phyloP scores from a whole-genome alignment of 306 rosid genomes.

The Cyamopsis tetragonoloba region DNA sequence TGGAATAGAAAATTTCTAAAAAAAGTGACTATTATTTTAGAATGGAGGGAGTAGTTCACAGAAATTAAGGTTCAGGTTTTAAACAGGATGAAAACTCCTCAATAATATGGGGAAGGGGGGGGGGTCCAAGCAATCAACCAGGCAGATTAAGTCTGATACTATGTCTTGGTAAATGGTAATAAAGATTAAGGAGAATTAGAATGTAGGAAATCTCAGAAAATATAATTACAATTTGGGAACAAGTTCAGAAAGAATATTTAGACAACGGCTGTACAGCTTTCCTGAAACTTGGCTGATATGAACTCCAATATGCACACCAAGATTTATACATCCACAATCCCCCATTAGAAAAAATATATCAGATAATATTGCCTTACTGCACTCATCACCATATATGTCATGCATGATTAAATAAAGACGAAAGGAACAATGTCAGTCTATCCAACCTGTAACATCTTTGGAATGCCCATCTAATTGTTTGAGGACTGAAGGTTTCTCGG shows the following conservation, averaged over 20 bases:
- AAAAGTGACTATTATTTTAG: no score
- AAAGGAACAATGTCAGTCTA: conserved; percentile 46
- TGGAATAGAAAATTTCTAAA: no score
- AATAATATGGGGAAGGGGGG: not conserved
- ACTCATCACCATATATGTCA: conserved; percentile 3
- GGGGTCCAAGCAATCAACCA: conserved; percentile 1
- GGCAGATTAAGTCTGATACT: not conserved
- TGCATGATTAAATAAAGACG: conserved; percentile 33
- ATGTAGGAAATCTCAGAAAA: not conserved
- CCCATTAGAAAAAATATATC: not conserved
- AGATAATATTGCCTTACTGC: not conserved
- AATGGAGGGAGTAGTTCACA: no score
- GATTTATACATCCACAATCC: conserved; percentile 1
- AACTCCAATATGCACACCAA: not conserved
- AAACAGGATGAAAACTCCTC: conserved; percentile 5
- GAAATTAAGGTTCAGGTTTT: not conserved
- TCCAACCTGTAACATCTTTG: conserved; percentile 97
- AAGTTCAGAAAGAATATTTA: not conserved
- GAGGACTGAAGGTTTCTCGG: conserved; percentile 71
- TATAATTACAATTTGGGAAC: conserved; percentile 6
- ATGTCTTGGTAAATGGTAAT: not conserved
- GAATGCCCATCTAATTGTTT: conserved; percentile 80
- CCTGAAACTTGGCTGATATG: not conserved
- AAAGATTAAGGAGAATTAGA: not conserved
- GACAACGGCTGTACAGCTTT: not conserved